Percentiles rank a stretch among this genome's conserved stretches.
Evolutionary conservation across 805 yeast species (phyloP).

Genomic region (Kuraishia floccosa): DNA sequence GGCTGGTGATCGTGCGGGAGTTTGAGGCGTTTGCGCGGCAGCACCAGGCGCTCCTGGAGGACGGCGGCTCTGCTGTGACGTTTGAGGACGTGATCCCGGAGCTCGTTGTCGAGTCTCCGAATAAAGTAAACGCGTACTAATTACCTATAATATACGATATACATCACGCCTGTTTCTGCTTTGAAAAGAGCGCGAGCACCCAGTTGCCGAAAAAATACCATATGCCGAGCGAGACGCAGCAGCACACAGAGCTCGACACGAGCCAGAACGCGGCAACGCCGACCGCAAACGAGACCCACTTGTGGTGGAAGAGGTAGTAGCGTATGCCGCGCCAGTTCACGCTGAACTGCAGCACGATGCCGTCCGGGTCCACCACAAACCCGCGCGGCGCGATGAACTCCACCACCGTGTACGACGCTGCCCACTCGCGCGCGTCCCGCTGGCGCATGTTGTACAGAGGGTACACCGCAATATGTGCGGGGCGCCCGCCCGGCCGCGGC

Average conservation of each 20-base stretch:
- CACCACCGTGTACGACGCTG: background rate
- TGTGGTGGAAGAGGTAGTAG: constrained; percentile 25
- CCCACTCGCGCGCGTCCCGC: background rate
- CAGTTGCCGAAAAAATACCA: constrained; percentile 10
- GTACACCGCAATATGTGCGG: background rate
- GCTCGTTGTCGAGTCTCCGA: constrained; percentile 4
- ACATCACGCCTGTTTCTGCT: no score
- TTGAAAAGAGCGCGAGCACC: no score
- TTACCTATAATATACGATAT: no score
- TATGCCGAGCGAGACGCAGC: constrained; percentile 14
- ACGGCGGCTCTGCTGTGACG: no score
- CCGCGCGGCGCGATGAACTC: background rate
- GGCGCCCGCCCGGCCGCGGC: background rate
- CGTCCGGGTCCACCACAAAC: background rate
- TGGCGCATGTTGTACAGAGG: background rate
- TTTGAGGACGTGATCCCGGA: constrained; percentile 4
- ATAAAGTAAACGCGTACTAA: constrained; percentile 5
- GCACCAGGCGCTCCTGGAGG: no score
- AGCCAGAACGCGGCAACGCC: constrained; percentile 28
- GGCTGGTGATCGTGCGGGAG: constrained; percentile 33
- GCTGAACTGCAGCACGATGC: constrained; percentile 8
- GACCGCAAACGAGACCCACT: constrained; percentile 17
- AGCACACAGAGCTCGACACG: constrained; percentile 19
- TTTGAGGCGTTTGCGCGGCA: constrained; percentile 26
- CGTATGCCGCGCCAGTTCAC: constrained; percentile 31